Evolutionary conservation across 441 rosid species (phyloP).

Genomic region (Brassica balearica): DNA sequence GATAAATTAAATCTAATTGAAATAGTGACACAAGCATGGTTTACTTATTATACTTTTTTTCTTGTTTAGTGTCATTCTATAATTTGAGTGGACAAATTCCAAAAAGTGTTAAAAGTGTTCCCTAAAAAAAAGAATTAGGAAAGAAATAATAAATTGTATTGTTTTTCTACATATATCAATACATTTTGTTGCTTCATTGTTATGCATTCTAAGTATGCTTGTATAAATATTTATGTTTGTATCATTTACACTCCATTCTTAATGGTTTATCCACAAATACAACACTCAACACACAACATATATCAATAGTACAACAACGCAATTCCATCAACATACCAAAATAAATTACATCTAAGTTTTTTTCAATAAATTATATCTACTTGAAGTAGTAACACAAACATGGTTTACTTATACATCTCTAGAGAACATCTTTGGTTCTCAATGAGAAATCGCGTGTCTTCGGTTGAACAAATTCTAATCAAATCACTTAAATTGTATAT

Average conservation of each 20-base stretch:
- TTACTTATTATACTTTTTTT: not conserved
- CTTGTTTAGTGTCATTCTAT: not conserved
- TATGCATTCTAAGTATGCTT: not conserved
- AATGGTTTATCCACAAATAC: constrained; percentile 5
- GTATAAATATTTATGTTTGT: not conserved
- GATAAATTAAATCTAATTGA: not conserved
- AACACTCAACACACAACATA: constrained; percentile 20
- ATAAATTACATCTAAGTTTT: not conserved
- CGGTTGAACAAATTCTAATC: no score
- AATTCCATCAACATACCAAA: not conserved
- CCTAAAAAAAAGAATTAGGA: no score
- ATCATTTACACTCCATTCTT: not conserved
- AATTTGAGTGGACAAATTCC: constrained; percentile 4
- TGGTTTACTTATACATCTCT: no score
- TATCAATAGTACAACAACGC: not conserved
- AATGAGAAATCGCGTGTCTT: no score
- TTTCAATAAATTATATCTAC: no score
- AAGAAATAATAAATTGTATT: no score
- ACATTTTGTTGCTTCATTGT: not conserved
- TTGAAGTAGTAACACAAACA: no score
- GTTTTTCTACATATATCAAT: not conserved
- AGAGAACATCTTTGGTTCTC: no score
- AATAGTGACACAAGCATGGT: not conserved
- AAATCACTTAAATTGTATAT: no score
- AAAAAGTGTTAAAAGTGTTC: no score